Evolutionary conservation across 495 filamentous ascomycete genomes (phyloP).

Genomic region (Stereocaulon alpinum): DNA sequence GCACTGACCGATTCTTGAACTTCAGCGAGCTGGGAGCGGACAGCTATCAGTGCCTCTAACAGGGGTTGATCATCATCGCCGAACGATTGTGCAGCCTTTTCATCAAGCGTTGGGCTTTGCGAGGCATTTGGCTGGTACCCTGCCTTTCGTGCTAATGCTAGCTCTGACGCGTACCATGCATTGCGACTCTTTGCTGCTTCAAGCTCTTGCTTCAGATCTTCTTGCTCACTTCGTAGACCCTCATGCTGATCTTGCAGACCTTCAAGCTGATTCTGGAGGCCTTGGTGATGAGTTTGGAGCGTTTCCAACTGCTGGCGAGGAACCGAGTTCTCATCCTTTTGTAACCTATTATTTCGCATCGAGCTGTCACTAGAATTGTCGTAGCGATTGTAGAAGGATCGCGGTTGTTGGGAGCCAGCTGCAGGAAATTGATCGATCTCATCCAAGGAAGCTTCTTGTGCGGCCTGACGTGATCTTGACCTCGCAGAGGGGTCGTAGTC

Average conservation of each 20-base stretch:
- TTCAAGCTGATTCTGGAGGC: slow-evolving; percentile 18
- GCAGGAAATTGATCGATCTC: slow-evolving; percentile 13
- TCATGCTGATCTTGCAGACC: slow-evolving; percentile 17
- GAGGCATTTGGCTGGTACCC: slow-evolving; percentile 71
- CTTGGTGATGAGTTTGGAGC: slow-evolving; percentile 20
- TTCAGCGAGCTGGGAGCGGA: slow-evolving; percentile 72
- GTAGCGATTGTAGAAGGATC: slow-evolving; percentile 16
- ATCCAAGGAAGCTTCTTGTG: slow-evolving; percentile 18
- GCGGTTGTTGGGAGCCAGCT: slow-evolving; percentile 15
- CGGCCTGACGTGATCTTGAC: slow-evolving; percentile 23
- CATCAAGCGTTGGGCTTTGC: slow-evolving; percentile 64
- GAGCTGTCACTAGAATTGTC: slow-evolving; percentile 4
- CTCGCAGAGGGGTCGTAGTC: slow-evolving; percentile 15
- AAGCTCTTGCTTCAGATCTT: slow-evolving; percentile 62
- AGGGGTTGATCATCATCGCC: slow-evolving; percentile 84
- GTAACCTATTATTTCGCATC: slow-evolving; percentile 2
- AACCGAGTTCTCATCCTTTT: slow-evolving; percentile 5
- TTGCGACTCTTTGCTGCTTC: slow-evolving; percentile 74
- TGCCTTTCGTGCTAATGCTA: slow-evolving; percentile 77
- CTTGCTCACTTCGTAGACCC: slow-evolving; percentile 19
- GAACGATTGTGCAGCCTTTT: slow-evolving; percentile 62
- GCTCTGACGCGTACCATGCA: slow-evolving; percentile 93
- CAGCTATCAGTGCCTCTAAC: slow-evolving; percentile 83
- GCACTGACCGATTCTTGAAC: slow-evolving; percentile 80
- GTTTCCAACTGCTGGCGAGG: slow-evolving; percentile 19